Evolutionary conservation across 768 basidiomycete genomes (phyloP), one percentile per base, ranked within the genome.

Genomic region (Coprinellus aureogranulatus): DNA sequence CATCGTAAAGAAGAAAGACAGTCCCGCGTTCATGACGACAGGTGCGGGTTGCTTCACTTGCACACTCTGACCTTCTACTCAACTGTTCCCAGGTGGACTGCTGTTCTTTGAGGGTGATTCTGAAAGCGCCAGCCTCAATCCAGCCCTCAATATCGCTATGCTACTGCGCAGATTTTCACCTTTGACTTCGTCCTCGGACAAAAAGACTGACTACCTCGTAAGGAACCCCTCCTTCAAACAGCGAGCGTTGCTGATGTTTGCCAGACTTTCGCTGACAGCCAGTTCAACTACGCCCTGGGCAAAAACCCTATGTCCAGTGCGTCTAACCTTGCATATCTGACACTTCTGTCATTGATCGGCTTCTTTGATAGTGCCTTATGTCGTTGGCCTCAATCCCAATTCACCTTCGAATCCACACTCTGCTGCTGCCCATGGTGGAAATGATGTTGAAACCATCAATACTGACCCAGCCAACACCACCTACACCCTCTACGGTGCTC

Each of bases 371-470:
- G 89, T 83, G 10, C 87, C 90, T 1, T 98, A 97, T 69, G 72
- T 97, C 49, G 93, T 97, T 23, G 94, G 95, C 39, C 75, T 80
- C 48, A 92, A 96, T 71, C 92, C 94, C 1, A 95, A 96, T 68
- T 89, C 95, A 12, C 94, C 94, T 0, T 72, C 80, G 47, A 97
- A 96, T 69, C 94, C 94, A 1, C 94, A 96, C 67, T 92, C 90
- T 4, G 94, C 93, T 1, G 80, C 90, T 74, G 90, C 95, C 2
- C 89, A 88, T 57, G 94, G 94, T 28, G 93, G 92, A 1, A 78
- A 80, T 55, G 82, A 92, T 63, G 81, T 90, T 61, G 72, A 65
- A 39, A 69, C 82, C 28, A 87, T 95, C 55, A 82, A 94, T 68
- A 89, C 85, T 2, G 79, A 79, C 46, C 94, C 94, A 1, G 75